Base-by-base conservation (phyloP, 495 filamentous ascomycete species). In the Lophium mytilinum region DNA sequence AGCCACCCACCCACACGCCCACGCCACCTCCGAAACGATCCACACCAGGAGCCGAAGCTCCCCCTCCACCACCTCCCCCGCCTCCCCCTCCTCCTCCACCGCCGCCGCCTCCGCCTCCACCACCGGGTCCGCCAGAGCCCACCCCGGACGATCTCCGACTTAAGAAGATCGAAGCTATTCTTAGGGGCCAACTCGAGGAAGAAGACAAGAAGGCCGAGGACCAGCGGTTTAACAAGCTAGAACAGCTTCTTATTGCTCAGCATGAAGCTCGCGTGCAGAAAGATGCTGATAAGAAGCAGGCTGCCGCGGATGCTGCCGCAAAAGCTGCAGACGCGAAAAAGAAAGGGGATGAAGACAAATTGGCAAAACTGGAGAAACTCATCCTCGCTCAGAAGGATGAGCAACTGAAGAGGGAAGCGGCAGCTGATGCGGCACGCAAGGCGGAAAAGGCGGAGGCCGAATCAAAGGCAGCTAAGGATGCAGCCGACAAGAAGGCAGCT, bases 401-500 rank as follows among this genome's bases (percentile, higher is more conserved):
- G 37, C 62, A 63, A 11, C 46, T 64, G 37, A 66, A 66, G 39
- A 62, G 67, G 12, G 67, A 68, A 55, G 66, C 51, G 11, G 63
- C 70, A 42, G 51, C 53, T 24, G 62, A 61, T n/a, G 54, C 55
- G 1, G 63, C 62, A 4, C 69, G 71, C 8, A 67, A 71, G 14
- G 65, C 66, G 2, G 66, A 70, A 51, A 65, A 71, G 51, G 52
- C 72, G n/a, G 71, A 60, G 24, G 58, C 64, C 12, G 66, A 68
- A 19, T 61, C 65, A 15, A 69, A 68, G 37, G 72, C 68, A 5
- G 70, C 73, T 30, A 71, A 69, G 39, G 68, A 69, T 18, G 71
- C 65, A 0, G 68, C 67, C 24, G 75, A 75, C 14, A 72, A 69
- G 58, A 57, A 69, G 52, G 69, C 63, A 8, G 73, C 75, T n/a